Percentiles rank a stretch among this genome's conserved stretches.
These are phyloP conservation scores for Nemania serpens DNA, from an alignment of 2,329 filamentous ascomycete genomes.

Conservation along the genomic window DNA sequence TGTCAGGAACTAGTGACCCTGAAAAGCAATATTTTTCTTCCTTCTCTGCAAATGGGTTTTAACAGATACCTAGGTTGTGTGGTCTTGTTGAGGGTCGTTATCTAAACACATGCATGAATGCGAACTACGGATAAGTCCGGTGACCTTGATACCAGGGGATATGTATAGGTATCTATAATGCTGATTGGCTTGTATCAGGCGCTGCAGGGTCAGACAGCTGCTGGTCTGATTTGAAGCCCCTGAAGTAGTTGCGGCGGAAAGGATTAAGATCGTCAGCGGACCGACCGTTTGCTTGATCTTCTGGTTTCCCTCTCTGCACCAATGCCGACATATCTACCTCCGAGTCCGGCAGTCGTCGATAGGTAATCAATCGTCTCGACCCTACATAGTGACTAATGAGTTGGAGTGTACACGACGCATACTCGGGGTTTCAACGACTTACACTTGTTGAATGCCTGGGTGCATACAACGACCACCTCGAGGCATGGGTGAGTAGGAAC, in stretches of 20 bases:
- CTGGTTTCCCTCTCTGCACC: slow-evolving; percentile 39
- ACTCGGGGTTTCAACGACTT: slow-evolving; percentile 35
- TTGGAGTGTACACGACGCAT: slow-evolving; percentile 5
- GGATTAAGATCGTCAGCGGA: slow-evolving; percentile 65
- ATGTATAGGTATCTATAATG: slow-evolving; percentile 13
- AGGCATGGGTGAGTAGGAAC: slow-evolving; percentile 79
- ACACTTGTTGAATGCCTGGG: slow-evolving; percentile 91
- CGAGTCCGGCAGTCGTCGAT: slow-evolving; percentile 69
- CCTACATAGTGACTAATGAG: slow-evolving; percentile 52
- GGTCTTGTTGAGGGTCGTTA: no score
- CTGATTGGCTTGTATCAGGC: slow-evolving; percentile 7
- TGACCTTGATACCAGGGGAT: not conserved
- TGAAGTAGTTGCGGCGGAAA: slow-evolving; percentile 64
- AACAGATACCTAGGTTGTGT: no score
- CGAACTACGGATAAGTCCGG: not conserved
- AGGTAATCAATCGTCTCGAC: slow-evolving; percentile 88
- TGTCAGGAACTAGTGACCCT: no score
- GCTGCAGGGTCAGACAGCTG: slow-evolving; percentile 15
- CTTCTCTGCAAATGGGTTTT: no score
- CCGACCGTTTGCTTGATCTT: slow-evolving; percentile 46
- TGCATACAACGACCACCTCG: slow-evolving; percentile 74
- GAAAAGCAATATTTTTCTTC: no score
- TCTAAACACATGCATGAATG: not conserved
- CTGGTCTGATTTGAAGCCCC: slow-evolving; percentile 52
- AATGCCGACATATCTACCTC: slow-evolving; percentile 55